A percentile compares a stretch with the other conserved stretches of the same genome.
Evolutionary conservation across 1,139 yeast genomes (phyloP).

Genomic region (Lodderomyces metapsilosis): DNA sequence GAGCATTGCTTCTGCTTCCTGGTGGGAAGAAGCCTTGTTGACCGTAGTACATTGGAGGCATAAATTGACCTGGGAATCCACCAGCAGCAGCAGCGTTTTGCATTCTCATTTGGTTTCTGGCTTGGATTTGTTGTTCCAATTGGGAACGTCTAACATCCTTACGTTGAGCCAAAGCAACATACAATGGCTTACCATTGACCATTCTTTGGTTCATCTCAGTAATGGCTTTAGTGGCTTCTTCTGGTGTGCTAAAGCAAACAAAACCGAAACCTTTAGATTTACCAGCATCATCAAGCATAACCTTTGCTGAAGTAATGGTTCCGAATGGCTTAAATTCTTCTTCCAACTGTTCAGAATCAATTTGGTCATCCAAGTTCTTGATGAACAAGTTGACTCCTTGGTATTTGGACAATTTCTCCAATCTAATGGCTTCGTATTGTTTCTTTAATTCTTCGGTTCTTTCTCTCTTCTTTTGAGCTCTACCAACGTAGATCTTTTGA

Average conservation of each 20-base stretch:
- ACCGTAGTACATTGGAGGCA: constrained; percentile 92
- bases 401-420: constrained; percentile 90
- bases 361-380: constrained; percentile 92
- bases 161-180: constrained; percentile 98
- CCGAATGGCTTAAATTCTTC: constrained; percentile 96
- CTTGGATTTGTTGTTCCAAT: constrained; percentile 96
- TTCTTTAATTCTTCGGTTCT: constrained; percentile 95
- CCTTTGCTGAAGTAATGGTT: constrained; percentile 92
- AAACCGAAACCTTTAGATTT: constrained; percentile 98
- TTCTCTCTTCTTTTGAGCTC: constrained; percentile 99
- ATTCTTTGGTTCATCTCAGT: constrained; percentile 98
- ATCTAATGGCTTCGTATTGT: constrained; percentile 90
- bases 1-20: constrained; percentile 72
- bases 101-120: constrained; percentile 97
- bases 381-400: constrained; percentile 97
- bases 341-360: constrained; percentile 87
- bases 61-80: constrained; percentile 93
- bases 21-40: constrained; percentile 85
- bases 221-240: constrained; percentile 98
- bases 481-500: constrained; percentile 89
- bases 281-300: constrained; percentile 92
- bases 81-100: constrained; percentile 89
- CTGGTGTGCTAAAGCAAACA: constrained; percentile 97
- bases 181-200: constrained; percentile 93
- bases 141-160: constrained; percentile 97